phyloP scores from a whole-genome alignment of 176 grass and related monocot genomes.

The Tuctoria greenei region DNA sequence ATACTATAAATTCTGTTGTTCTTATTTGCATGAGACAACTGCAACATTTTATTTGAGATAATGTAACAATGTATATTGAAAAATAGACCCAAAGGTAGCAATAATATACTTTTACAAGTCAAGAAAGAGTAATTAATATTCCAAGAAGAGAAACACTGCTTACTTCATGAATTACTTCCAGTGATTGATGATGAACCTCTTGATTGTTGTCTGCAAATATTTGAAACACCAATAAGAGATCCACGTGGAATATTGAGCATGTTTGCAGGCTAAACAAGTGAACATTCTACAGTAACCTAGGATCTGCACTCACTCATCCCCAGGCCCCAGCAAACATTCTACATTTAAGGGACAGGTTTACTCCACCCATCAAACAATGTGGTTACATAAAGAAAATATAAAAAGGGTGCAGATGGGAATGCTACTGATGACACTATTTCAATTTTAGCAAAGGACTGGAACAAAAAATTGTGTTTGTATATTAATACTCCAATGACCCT shows the following conservation, averaged over 20 bases:
- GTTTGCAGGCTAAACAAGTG: background rate
- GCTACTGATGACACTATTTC: background rate
- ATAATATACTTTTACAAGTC: background rate
- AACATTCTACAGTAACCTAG: background rate
- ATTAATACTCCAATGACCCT: background rate
- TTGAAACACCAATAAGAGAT: constrained; percentile 27
- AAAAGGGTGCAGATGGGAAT: background rate
- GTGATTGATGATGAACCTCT: constrained; percentile 12
- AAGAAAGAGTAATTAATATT: background rate
- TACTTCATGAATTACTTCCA: constrained; percentile 27
- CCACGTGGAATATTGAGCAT: background rate
- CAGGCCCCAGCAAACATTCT: background rate
- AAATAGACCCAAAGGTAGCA: background rate
- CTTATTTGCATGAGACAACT: background rate
- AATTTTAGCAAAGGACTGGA: background rate
- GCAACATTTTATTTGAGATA: constrained; percentile 17
- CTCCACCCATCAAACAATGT: background rate
- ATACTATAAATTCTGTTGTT: background rate
- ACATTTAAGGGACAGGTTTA: background rate
- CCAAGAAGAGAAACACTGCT: constrained; percentile 33
- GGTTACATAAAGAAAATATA: background rate
- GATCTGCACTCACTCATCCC: background rate
- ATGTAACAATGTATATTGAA: constrained; percentile 5
- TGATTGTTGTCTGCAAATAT: constrained; percentile 38
- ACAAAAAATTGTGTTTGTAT: background rate